Base-by-base conservation (phyloP, 495 filamentous ascomycete genomes). In the Articulospora tetracladia region DNA sequence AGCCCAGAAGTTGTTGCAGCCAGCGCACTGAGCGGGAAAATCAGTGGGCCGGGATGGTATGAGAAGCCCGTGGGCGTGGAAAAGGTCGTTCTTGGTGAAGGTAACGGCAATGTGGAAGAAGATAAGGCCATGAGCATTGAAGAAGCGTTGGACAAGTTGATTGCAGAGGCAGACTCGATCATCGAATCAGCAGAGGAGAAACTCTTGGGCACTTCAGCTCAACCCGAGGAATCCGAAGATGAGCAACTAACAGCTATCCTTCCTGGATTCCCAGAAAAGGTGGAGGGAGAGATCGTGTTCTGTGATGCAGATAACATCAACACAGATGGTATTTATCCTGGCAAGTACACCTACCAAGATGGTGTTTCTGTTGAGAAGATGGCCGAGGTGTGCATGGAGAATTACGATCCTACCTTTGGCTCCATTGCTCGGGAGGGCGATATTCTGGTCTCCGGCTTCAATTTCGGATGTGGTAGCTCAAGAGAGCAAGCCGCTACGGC, bases 1-100 rank as follows among this genome's bases (percentile, higher is more conserved):
- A 92, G 86, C 60, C 93, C 94, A 3, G 93, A 97, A 62, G 88
- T 97, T 13, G 93, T 98, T 2, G 93, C 93, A 17, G 93, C 93
- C 0, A 92, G 88, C 62, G 93, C 93, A 7, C 72, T 97, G 34
- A 76, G 79, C 36, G 93, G 93, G 23, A 83, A 80, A 62, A 91
- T 97, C 49, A 76, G 81, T 1, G 89, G 92, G 1, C 89, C 93
- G 10, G 93, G 91, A 30, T 86, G 83, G 80, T 97, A 96, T 73
- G 64, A 89, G 69, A 76, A 76, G 60, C 89, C 89, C 1, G 82
- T 85, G 46, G 83, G 79, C 46, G 86, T 82, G 57, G 74, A 79
- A 54, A 87, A 85, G 56, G 86, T 91, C 24, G 77, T 86, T 20
- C 77, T 82, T 2, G 89, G 90, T 39, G 85, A 90, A 69, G 91